Base-by-base conservation (phyloP, 2,329 filamentous ascomycete genomes). In the Trichophyton equinum region DNA sequence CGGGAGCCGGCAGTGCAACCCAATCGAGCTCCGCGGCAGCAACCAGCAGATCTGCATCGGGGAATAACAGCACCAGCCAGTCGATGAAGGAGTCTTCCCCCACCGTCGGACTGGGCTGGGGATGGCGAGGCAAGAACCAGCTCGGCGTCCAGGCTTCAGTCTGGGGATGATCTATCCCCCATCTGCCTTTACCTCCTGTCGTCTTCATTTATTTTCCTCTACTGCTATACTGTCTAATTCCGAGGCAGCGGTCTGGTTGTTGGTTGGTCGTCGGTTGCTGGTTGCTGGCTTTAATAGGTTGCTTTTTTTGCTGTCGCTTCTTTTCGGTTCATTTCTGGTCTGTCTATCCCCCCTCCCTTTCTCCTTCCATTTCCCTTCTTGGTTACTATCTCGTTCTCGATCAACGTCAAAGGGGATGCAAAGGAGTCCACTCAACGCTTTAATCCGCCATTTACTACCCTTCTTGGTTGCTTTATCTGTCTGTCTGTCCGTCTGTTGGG, bases 101-200 rank as follows among this genome's bases (percentile, higher is more conserved):
- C 58, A 69, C 72, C 46, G 74, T 76, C 46, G 72, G 75, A 33
- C 79, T 86, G 18, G 83, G 85, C 63, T 96, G 91, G 91, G 85
- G 88, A 60, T 86, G 85, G 70, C 87, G 88, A 66, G 86, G 85
- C 65, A 89, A 88, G 69, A 88, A 85, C 65, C 84, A 85, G 58
- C 84, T 95, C 64, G 89, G 91, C 65, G 88, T 91, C 64, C 90
- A 95, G 73, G 91, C 91, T 65, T 95, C 90, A 65, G 92, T 96
- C 67, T 97, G 91, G 91, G 91, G 91, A 68, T 96, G 85, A 47
- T 25, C 36, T 13, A 20, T 46, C 18, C 46, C 8, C 30, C 30
- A 6, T 33, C 8, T 33, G 1, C 22, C 22, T 22, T 30, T 30
- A 30, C 27, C 6, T 7, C 6, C 15, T 18, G 4, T 7, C 40